Evolutionary conservation across 2,329 filamentous ascomycete species (phyloP), one percentile per base, ranked within the genome.

Genomic region (Fusarium sp.): DNA sequence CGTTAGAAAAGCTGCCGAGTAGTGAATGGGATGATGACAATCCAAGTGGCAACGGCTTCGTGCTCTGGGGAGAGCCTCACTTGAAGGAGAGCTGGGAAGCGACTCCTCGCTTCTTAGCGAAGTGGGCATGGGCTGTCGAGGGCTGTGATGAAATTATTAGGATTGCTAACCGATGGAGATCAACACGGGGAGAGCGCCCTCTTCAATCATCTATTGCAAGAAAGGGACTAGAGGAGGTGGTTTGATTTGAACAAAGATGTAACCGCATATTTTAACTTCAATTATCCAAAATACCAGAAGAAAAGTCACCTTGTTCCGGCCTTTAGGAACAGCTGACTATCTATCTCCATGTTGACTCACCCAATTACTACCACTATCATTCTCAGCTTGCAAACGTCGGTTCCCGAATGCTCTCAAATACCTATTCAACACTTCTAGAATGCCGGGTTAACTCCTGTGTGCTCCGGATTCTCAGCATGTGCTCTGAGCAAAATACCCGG

Each of bases 401-500:
- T 23, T 5, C 23, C 23, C 23, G 3, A 23, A 23, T 23, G 23
- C 23, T 23, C 23, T 23, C 23, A 23, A 23, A 3, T 23, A 23
- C 23, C 23, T 5, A 23, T 23, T 4, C 23, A 23, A 5, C 23
- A 23, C 23, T 5, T 23, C 23, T 23, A 78, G 54, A 78, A 78
- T 1, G 77, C 77, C 15, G 75, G 73, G 46, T 77, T 78, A 3
- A 74, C 52, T 10, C 75, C 77, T 2, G 68, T 48, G n/a, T 73
- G 56, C 0, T 54, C 74, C 41, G 76, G 75, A 51, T 78, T 78
- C 59, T 78, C 70, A 34, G 75, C 48, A 41, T 78, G 73, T 27
- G 76, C 77, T 37, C 75, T 61, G 6, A 78, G 68, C 16, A 78
- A 48, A n/a, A 78, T 73, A 11, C 77, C 77, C 15, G 76, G 77